phyloP scores from a whole-genome alignment of 225 moss, liverwort and hornwort species.

The Polytrichum formosum region DNA sequence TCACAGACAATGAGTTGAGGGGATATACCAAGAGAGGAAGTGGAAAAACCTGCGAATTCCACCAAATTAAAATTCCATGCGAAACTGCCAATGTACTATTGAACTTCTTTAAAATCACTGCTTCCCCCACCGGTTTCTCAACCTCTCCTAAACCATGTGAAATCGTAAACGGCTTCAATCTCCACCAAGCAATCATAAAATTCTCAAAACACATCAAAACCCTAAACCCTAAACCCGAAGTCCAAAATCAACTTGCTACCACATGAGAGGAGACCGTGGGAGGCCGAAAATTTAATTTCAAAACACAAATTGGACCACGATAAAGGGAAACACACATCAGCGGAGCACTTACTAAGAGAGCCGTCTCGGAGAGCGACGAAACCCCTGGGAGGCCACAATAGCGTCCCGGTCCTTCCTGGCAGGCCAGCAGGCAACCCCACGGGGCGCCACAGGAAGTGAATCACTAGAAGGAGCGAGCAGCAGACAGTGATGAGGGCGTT shows the following conservation, averaged over 20 bases:
- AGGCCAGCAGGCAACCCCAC: not conserved
- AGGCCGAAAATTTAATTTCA: not conserved
- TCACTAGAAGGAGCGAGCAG: slow-evolving; percentile 18
- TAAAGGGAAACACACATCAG: not conserved
- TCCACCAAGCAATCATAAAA: not conserved
- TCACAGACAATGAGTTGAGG: not conserved
- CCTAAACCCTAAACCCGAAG: too few relatives aligned
- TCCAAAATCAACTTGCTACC: too few relatives aligned
- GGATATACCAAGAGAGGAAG: not conserved
- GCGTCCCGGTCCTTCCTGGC: not conserved
- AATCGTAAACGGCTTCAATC: not conserved
- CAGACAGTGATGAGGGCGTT: slow-evolving; percentile 14
- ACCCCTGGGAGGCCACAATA: not conserved
- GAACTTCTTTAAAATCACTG: not conserved
- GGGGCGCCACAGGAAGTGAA: slow-evolving; percentile 17
- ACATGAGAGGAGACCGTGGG: not conserved
- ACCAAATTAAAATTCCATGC: too few relatives aligned
- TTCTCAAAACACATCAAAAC: not conserved
- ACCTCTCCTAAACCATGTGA: too few relatives aligned
- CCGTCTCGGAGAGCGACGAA: slow-evolving; percentile 25
- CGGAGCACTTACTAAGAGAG: slow-evolving; percentile 26
- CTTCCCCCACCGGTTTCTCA: not conserved
- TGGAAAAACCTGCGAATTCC: not conserved
- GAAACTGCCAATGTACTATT: too few relatives aligned
- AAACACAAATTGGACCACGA: not conserved